Base-by-base conservation (phyloP, 331 rosid species). In the Pyracantha coccinea region DNA sequence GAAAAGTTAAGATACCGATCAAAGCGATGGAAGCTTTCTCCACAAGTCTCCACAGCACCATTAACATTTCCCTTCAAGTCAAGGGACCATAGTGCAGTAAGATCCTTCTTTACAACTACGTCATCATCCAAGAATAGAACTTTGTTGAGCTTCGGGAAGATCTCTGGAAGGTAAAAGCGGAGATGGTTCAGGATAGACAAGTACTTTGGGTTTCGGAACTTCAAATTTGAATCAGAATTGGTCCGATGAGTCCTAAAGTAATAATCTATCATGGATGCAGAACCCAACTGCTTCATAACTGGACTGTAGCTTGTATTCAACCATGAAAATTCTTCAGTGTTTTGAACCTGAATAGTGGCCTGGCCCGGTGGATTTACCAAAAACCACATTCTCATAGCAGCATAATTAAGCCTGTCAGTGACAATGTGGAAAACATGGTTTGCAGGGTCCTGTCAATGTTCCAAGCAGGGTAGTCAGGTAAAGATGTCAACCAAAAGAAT, bases 321-420 rank as follows among this genome's bases (percentile, higher is more conserved):
- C 99, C 99, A 95, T 54, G 97, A 87, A 77, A 95, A 90, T 20
- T 90, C 97, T 81, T 95, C 99, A 71, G 88, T 85, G 80, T 89
- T 95, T 82, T 92, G 92, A 75, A 95, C 93, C 83, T 95, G 88
- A 76, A 95, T 72, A 50, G 97, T 83, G 74, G 97, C 97, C 70
- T 80, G 77, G 79, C 97, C 97, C 0, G 97, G 97, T 38, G 89
- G 89, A 83, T 92, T 95, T 75, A 72, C 91, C 83, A 90, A 79
- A 85, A 95, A 95, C 99, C 99, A 95, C 97, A 95, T 95, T 82
- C 96, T 95, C 99, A 90, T 95, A 2, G 97, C 97, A 4, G 96
- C 99, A 76, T 89, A 90, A 70, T 95, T 92, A 83, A 95, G 97
- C 81, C 86, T 90, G 66, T 92, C 99, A 6, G 93, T 95, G 63